These are phyloP conservation scores for Westerdykella aurantiaca DNA, from an alignment of 2,329 filamentous ascomycete genomes.

Conservation along the genomic window DNA sequence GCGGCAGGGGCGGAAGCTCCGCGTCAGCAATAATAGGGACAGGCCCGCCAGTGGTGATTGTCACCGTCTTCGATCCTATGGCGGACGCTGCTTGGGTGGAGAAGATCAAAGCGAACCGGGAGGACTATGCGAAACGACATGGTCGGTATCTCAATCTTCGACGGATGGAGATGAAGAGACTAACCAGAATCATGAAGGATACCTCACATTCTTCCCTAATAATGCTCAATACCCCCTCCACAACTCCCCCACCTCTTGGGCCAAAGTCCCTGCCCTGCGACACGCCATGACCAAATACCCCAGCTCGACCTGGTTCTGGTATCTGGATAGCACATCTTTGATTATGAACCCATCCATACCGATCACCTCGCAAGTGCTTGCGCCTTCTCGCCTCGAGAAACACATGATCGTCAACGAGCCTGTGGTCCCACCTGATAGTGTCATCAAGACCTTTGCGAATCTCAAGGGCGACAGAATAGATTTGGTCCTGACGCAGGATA, in stretches of 20 bases:
- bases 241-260: slow-evolving; percentile 57
- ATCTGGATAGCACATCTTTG: slow-evolving; percentile 74
- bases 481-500: slow-evolving; percentile 78
- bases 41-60: slow-evolving; percentile 60
- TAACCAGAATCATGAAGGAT: slow-evolving; percentile 53
- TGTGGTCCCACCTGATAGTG: slow-evolving; percentile 89
- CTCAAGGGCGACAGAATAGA: slow-evolving; percentile 73
- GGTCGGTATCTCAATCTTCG: slow-evolving; percentile 50
- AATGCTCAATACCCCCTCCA: slow-evolving; percentile 68
- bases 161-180: neutral
- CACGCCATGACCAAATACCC: slow-evolving; percentile 81
- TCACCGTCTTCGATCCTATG: slow-evolving; percentile 73
- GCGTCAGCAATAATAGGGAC: slow-evolving; percentile 39
- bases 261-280: slow-evolving; percentile 75
- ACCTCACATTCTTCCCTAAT: slow-evolving; percentile 75
- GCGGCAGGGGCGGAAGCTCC: slow-evolving; percentile 13
- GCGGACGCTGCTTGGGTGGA: slow-evolving; percentile 63
- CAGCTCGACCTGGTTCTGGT: slow-evolving; percentile 76
- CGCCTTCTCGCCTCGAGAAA: slow-evolving; percentile 60
- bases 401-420: slow-evolving; percentile 80
- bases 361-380: slow-evolving; percentile 66
- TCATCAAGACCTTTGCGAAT: slow-evolving; percentile 89
- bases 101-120: slow-evolving; percentile 73
- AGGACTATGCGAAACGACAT: slow-evolving; percentile 78
- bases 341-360: slow-evolving; percentile 77